These are phyloP conservation scores for Miscanthus sacchariflorus DNA, from an alignment of 202 grass and related monocot species.

Conservation along the genomic window DNA sequence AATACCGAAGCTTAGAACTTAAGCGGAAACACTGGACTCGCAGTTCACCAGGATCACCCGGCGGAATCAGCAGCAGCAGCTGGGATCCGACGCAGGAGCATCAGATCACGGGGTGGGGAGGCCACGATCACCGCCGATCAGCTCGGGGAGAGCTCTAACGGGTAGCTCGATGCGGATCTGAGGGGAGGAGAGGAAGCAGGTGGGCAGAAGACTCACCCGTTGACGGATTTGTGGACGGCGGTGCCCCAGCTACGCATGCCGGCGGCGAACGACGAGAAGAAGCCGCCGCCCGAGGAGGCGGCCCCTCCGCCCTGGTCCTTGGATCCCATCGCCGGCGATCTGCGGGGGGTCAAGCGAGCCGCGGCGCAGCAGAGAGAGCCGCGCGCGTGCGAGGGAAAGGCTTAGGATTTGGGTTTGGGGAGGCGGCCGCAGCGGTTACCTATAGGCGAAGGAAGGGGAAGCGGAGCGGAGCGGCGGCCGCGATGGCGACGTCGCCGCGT, in stretches of 20 bases:
- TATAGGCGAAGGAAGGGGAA: constrained; percentile 7
- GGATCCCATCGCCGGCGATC: constrained; percentile 80
- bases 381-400: neutral
- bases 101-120: constrained; percentile 40
- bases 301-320: constrained; percentile 66
- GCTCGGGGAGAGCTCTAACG: neutral
- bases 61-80: constrained; percentile 24
- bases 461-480: constrained; percentile 21
- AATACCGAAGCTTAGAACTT: constrained; percentile 37
- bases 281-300: constrained; percentile 56
- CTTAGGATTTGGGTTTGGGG: constrained; percentile 35
- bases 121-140: constrained; percentile 40
- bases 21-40: neutral
- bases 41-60: constrained; percentile 10
- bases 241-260: constrained; percentile 72
- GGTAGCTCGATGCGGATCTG: constrained; percentile 50
- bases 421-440: neutral
- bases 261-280: constrained; percentile 65
- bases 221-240: constrained; percentile 90
- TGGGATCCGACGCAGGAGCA: constrained; percentile 32
- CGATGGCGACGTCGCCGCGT: constrained; percentile 54
- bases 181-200: neutral
- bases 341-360: neutral
- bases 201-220: constrained; percentile 64
- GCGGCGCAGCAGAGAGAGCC: neutral